Evolutionary conservation across 139 green algal species (phyloP).

Genomic region (Tetradesmus lagerheimii): DNA sequence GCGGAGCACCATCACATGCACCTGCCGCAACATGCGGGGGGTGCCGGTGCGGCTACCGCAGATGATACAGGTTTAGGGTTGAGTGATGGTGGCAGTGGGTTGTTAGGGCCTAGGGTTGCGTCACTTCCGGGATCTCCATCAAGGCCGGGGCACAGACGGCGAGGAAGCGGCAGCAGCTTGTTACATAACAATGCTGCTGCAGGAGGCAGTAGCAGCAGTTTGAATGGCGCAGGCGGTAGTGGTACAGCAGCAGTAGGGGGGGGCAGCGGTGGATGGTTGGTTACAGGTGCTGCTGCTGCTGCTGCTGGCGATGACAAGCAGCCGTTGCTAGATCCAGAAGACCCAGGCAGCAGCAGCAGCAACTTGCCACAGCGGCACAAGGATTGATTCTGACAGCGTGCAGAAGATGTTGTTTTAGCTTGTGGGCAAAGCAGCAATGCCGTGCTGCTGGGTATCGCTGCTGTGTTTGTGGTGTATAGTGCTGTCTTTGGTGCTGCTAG

Average conservation of each 20-base stretch:
- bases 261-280: neutral
- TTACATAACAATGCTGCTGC: neutral
- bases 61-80: neutral
- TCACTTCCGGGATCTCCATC: neutral
- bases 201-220: neutral
- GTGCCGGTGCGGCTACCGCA: too few species aligned
- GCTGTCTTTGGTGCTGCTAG: neutral
- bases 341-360: slow-evolving; percentile 6
- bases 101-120: neutral
- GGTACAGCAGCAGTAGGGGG: too few species aligned
- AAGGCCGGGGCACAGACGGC: neutral
- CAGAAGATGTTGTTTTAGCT: neutral
- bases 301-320: neutral
- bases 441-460: neutral
- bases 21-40: neutral
- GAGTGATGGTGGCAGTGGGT: neutral
- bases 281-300: neutral
- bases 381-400: neutral
- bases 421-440: too few species aligned
- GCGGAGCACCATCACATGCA: slow-evolving; percentile 20
- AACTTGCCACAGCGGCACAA: neutral
- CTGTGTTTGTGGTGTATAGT: too few species aligned
- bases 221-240: neutral
- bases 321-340: neutral
- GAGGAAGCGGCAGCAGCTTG: neutral